Base-by-base conservation (phyloP, 331 rosid genomes). In the Spiraea crenata region DNA sequence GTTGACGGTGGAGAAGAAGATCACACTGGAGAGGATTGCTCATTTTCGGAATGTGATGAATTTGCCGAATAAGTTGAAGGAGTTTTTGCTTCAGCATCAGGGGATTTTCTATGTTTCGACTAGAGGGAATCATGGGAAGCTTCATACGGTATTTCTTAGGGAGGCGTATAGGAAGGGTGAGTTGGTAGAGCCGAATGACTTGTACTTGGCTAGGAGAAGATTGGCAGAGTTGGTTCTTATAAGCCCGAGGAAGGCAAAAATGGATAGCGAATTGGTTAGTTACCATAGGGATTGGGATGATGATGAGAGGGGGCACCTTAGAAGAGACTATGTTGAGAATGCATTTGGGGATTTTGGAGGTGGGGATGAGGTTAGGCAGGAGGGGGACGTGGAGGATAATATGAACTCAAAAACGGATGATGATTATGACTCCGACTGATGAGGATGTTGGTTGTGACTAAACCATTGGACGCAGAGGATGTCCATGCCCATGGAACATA, bases 91-190 rank as follows among this genome's bases (percentile, higher is more conserved):
- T 48, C 98, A 85, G 74, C 96, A 93, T 54, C 98, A 90, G 80
- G 98, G 98, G 59, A 87, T 90, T 60, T 90, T 93, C 48, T 93
- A 93, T 73, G 59, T 93, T 17, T 93, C 97, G 9, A 90, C 98
- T 0, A 81, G 96, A 71, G 98, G 97, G 38, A 88, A 93, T 74
- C 93, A 84, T 0, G 98, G 97, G 63, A 93, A 90, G 87, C 92
- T 93, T 16, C 97, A 93, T 40, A 93, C 96, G 0, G 92, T 93
- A 74, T 92, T 88, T 77, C 88, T 90, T 7, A 81, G 97, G 77
- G 87, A 93, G 86, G 90, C 83, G 0, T 93, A 88, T 75, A 80
- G 76, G 83, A 88, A 80, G 81, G 90, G 98, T 0, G 92, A 82
- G 72, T 74, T 93, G 83, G 40, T 85, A 3, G 95, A 87, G 83